These are phyloP conservation scores for Exserohilum rostratum DNA, from an alignment of 2,329 filamentous ascomycete genomes.

Conservation along the genomic window DNA sequence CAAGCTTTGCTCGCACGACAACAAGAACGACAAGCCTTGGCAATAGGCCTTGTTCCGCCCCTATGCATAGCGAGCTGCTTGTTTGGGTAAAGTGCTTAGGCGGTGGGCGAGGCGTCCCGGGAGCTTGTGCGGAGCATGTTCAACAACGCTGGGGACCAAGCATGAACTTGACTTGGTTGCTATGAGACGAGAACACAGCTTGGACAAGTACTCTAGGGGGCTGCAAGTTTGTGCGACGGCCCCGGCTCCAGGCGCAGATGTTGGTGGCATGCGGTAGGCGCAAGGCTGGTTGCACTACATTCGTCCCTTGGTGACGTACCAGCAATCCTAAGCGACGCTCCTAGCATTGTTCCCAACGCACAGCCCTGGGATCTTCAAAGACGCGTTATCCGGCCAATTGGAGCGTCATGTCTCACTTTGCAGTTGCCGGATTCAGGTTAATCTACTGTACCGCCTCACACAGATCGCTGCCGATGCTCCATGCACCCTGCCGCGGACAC, in stretches of 20 bases:
- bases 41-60: conserved; percentile 15
- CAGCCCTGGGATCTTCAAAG: conserved; percentile 16
- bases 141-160: neutral
- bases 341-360: conserved; percentile 12
- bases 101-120: neutral
- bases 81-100: conserved; percentile 16
- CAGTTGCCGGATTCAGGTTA: conserved; percentile 24
- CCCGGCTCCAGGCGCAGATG: too few relatives aligned
- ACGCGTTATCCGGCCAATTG: conserved; percentile 21
- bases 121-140: conserved; percentile 1
- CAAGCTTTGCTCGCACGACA: conserved; percentile 20
- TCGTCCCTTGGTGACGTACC: conserved; percentile 7
- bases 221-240: neutral
- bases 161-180: neutral
- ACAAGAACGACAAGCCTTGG: conserved; percentile 19
- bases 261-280: neutral
- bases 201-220: neutral
- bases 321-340: conserved; percentile 1
- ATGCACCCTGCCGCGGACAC: conserved; percentile 1
- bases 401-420: neutral
- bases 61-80: conserved; percentile 23
- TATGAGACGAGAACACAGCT: neutral
- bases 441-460: conserved; percentile 9
- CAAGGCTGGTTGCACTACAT: neutral
- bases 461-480: neutral